These are phyloP conservation scores for Pseudonectria foliicola DNA, from an alignment of 2,329 filamentous ascomycete genomes.

Conservation along the genomic window DNA sequence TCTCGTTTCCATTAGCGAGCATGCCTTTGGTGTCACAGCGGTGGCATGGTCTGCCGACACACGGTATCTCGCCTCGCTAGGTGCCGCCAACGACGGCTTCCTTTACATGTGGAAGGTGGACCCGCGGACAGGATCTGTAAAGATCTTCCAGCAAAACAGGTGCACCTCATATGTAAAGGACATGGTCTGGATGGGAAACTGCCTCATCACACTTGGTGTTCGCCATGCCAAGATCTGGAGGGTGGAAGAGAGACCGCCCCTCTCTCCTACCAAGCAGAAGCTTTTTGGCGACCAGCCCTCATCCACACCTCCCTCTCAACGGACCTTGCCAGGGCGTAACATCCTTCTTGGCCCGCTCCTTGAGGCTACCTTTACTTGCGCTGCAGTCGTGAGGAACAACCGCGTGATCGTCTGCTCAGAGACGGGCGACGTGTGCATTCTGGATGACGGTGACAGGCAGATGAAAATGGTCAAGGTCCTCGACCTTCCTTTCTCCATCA, in stretches of 20 bases:
- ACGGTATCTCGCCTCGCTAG: conserved; percentile 79
- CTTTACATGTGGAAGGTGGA: conserved; percentile 88
- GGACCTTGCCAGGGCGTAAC: conserved; percentile 77
- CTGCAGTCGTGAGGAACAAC: conserved; percentile 59
- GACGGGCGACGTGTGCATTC: conserved; percentile 77
- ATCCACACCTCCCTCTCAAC: conserved; percentile 32
- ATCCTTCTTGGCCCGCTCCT: conserved; percentile 74
- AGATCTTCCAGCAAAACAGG: conserved; percentile 76
- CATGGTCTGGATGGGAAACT: conserved; percentile 86
- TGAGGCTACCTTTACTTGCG: conserved; percentile 77
- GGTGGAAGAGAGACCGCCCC: conserved; percentile 57
- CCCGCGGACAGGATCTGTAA: conserved; percentile 70
- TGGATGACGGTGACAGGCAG: conserved; percentile 68
- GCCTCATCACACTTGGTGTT: conserved; percentile 77
- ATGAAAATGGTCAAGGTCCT: conserved; percentile 63
- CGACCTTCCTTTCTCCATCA: conserved; percentile 60
- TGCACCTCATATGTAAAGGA: conserved; percentile 81
- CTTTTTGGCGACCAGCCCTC: conserved; percentile 37
- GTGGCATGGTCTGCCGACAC: conserved; percentile 87
- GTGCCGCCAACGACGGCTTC: conserved; percentile 86
- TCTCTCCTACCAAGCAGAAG: conserved; percentile 58
- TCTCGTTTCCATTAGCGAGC: conserved; percentile 78
- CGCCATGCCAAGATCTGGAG: conserved; percentile 93
- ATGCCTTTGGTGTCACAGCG: conserved; percentile 80
- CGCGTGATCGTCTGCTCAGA: conserved; percentile 82